These are phyloP conservation scores for Chromera velia DNA, from an alignment of 73 alveolate species.

Conservation along the genomic window DNA sequence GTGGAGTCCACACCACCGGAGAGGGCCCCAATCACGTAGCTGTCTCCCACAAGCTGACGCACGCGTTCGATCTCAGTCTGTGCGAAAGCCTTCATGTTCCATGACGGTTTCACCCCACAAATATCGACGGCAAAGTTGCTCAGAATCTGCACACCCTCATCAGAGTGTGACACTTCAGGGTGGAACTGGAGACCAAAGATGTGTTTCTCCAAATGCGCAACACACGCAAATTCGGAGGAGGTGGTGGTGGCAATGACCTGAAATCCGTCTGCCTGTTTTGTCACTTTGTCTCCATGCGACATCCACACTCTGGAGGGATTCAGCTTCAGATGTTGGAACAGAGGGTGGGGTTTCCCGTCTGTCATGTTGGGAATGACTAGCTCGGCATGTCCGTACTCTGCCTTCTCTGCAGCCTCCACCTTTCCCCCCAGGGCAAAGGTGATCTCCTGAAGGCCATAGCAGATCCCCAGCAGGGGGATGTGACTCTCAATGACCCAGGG, in stretches of 20 bases:
- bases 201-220: constrained; percentile 21
- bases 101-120: constrained; percentile 35
- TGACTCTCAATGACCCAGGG: neutral
- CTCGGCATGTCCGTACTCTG: constrained; percentile 44
- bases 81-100: constrained; percentile 47
- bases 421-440: neutral
- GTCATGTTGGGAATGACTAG: constrained; percentile 7
- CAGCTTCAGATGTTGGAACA: constrained; percentile 5
- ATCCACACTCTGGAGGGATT: constrained; percentile 26
- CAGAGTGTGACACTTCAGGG: constrained; percentile 36
- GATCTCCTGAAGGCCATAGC: constrained; percentile 36
- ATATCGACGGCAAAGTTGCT: constrained; percentile 31
- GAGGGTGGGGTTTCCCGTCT: neutral
- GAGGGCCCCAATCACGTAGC: constrained; percentile 37
- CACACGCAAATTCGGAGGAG: constrained; percentile 24
- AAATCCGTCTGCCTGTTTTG: constrained; percentile 20
- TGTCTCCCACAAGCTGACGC: constrained; percentile 14
- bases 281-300: constrained; percentile 48
- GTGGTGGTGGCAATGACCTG: constrained; percentile 26
- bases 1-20: constrained; percentile 43
- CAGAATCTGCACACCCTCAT: constrained; percentile 26
- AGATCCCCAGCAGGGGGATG: constrained; percentile 21
- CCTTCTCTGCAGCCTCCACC: constrained; percentile 32
- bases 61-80: constrained; percentile 24
- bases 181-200: constrained; percentile 46